phyloP scores from a whole-genome alignment of 176 grass and related monocot species.

The Oryza rufipogon region DNA sequence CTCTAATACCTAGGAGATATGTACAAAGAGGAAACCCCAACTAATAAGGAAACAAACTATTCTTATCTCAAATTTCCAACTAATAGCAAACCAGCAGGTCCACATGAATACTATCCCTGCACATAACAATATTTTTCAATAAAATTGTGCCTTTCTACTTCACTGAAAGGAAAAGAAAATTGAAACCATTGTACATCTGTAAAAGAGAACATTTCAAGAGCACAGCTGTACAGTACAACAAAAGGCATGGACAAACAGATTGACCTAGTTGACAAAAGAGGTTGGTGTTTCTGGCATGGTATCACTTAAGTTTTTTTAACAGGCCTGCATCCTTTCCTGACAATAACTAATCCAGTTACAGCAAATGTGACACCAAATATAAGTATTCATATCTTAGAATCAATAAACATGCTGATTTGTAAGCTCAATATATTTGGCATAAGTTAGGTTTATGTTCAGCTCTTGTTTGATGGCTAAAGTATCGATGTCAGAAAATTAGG shows the following conservation, averaged over 20 bases:
- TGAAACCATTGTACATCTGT: neutral
- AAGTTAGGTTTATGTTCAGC: neutral
- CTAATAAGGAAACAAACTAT: too few species aligned
- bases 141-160: constrained; percentile 11
- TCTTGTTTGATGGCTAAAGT: neutral
- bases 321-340: neutral
- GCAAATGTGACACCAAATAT: neutral
- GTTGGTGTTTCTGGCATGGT: neutral
- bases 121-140: neutral
- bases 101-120: neutral
- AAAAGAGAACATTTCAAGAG: neutral
- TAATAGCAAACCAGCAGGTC: too few species aligned
- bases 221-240: neutral
- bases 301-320: neutral
- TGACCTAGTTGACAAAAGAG: neutral
- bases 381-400: neutral
- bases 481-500: neutral
- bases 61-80: too few species aligned
- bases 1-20: too few species aligned
- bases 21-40: too few species aligned
- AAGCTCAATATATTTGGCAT: neutral
- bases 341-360: neutral
- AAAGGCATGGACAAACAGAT: neutral
- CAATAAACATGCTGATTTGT: neutral
- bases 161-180: neutral